phyloP scores from a whole-genome alignment of 2,329 filamentous ascomycete species.

The Metarhizium anisopliae region DNA sequence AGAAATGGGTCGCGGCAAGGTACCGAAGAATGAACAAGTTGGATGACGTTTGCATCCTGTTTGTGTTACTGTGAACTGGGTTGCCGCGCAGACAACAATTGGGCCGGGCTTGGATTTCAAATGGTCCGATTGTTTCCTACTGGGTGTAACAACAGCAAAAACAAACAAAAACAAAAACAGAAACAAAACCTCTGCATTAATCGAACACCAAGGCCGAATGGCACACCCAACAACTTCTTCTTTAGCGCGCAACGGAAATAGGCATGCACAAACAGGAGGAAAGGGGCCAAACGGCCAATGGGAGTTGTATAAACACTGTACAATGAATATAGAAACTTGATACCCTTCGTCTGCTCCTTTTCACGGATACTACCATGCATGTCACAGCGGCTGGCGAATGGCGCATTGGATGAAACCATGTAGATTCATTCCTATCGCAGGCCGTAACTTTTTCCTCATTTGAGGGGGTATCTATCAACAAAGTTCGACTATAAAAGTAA shows the following conservation, averaged over 20 bases:
- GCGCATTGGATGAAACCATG: neutral
- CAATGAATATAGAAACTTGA: constrained; percentile 2
- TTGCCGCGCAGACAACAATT: too few species aligned
- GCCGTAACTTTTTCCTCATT: constrained; percentile 1
- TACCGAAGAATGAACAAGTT: neutral
- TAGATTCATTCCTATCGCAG: neutral
- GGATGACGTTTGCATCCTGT: too few species aligned
- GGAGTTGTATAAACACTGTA: neutral
- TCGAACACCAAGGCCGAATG: too few species aligned
- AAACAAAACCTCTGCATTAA: too few species aligned
- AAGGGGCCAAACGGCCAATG: neutral
- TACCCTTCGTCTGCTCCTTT: neutral
- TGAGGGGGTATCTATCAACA: constrained; percentile 2
- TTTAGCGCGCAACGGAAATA: neutral
- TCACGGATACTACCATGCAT: neutral
- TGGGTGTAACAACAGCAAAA: too few species aligned
- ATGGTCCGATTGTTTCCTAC: neutral
- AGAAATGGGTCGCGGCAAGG: neutral
- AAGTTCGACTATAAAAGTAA: neutral
- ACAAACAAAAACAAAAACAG: too few species aligned
- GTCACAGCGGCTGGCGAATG: neutral
- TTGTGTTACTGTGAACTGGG: too few species aligned
- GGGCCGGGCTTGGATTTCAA: neutral
- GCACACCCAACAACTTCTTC: too few species aligned
- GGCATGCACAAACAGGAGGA: neutral